Base-by-base conservation (phyloP, 1,284 basidiomycete genomes). In the Tremellales sp. region DNA sequence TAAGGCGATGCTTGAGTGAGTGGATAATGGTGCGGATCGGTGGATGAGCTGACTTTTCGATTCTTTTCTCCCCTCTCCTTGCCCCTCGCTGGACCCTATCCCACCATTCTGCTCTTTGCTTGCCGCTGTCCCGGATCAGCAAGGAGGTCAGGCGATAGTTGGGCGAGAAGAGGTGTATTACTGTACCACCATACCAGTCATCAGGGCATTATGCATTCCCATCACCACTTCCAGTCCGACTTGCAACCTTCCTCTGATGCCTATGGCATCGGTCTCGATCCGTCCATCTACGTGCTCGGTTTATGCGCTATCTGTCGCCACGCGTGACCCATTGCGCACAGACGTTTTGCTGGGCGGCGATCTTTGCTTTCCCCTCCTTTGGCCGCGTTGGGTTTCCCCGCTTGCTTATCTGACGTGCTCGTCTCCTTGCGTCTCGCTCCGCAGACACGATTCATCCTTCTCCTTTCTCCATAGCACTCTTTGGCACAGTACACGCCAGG, bases 1-100 rank as follows among this genome's bases (percentile, higher is more conserved):
- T 0, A 90, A 88, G 65, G 86, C 89, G 58, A 57, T 90, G 48
- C 70, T 91, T 25, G 87, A 91, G 43, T 72, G 57, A 67, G 71
- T 65, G 29, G 16, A 31, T 31, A 10, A 16, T 31, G 29, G 29
- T 31, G 16, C n/a, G 29, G 16, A 31, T 31, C 29, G 29, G 29
- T 16, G 29, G 29, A 10, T 16, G 10, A 31, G 29, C 29, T 32
- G 29, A 32, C 29, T 32, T 10, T 32, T 32, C 29, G 16, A 10
- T 32, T 32, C 29, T 32, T 36, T 21, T 21, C 34, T 18, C n/a
- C 34, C 34, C 34, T 36, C 16, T 10, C 29, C 29, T 10, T 31
- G 10, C 10, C 29, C 29, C 29, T 10, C 29, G 29, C 29, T 31
- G 29, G 16, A 31, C n/a, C n/a, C n/a, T n/a, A n/a, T n/a, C n/a